These are phyloP conservation scores for Fusarium sororula DNA, from an alignment of 2,329 filamentous ascomycete genomes.

Conservation along the genomic window DNA sequence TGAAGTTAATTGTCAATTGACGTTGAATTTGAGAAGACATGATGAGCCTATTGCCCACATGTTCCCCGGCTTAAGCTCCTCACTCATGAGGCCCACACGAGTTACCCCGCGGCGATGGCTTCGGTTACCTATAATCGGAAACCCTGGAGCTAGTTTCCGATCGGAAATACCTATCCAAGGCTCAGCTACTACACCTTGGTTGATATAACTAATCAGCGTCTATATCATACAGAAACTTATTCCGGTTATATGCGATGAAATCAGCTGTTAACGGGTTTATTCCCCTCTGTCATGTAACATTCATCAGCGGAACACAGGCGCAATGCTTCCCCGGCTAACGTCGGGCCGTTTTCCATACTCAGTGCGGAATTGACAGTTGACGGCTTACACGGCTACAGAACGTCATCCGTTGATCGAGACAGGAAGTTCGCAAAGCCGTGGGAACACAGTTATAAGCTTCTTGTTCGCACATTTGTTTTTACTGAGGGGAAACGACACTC, in stretches of 20 bases:
- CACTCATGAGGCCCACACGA: background rate
- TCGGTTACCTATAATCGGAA: background rate
- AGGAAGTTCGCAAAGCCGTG: constrained; percentile 19
- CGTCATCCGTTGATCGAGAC: constrained; percentile 35
- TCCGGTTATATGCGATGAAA: constrained; percentile 16
- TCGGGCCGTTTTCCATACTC: constrained; percentile 40
- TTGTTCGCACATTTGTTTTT: constrained; percentile 16
- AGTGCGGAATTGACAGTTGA: constrained; percentile 38
- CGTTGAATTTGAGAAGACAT: background rate
- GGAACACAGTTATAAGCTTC: constrained; percentile 36
- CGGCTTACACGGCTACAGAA: constrained; percentile 35
- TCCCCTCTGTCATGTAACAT: background rate
- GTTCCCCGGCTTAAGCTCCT: background rate
- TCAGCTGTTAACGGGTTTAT: background rate
- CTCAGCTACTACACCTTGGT: background rate
- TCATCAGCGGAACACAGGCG: constrained; percentile 36
- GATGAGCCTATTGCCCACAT: background rate
- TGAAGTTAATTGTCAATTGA: background rate
- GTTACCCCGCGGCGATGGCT: constrained; percentile 20
- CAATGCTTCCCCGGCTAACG: constrained; percentile 40
- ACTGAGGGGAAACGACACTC: background rate
- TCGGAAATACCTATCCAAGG: background rate
- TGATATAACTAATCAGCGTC: background rate
- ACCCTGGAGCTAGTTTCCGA: background rate
- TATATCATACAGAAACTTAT: background rate